Evolutionary conservation across 495 filamentous ascomycete species (phyloP).

Genomic region (Pseudomonodictys pantanalensis): DNA sequence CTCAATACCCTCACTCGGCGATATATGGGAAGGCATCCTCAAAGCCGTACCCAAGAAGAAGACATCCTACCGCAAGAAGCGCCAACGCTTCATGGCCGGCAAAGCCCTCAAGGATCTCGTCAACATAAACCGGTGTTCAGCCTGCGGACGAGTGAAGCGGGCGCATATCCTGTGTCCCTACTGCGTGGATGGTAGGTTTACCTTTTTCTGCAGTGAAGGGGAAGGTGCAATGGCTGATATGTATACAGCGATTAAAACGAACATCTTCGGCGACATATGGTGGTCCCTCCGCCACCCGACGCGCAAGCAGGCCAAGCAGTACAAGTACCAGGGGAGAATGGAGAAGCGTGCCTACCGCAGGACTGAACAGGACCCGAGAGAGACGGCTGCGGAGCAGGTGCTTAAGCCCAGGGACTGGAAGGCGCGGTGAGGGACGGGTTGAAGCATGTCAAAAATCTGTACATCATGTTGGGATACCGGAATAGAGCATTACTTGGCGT

Average conservation of each 20-base stretch:
- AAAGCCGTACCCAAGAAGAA: slow-evolving; percentile 98
- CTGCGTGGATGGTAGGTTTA: slow-evolving; percentile 68
- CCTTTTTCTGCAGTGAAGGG: neutral
- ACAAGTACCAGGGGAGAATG: slow-evolving; percentile 8
- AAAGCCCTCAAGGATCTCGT: slow-evolving; percentile 91
- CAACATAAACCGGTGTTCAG: slow-evolving; percentile 78
- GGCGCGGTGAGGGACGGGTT: neutral
- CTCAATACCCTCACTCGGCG: slow-evolving; percentile 59
- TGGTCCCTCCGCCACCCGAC: neutral
- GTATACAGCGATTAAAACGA: slow-evolving; percentile 19
- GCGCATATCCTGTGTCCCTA: slow-evolving; percentile 82
- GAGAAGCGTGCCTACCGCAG: neutral
- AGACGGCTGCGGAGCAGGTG: neutral
- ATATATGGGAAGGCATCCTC: slow-evolving; percentile 88
- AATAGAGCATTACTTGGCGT: neutral
- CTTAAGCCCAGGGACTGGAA: slow-evolving; percentile 3
- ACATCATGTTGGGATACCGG: neutral
- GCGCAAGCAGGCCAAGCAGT: slow-evolving; percentile 7
- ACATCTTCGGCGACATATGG: slow-evolving; percentile 9
- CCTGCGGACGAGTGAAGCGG: slow-evolving; percentile 82
- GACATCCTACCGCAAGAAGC: slow-evolving; percentile 94
- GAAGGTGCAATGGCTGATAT: neutral
- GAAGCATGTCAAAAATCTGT: neutral
- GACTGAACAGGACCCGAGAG: too few species aligned
- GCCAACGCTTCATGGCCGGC: slow-evolving; percentile 86